phyloP scores from a whole-genome alignment of 2,329 filamentous ascomycete species.

The Emergomyces orientalis region DNA sequence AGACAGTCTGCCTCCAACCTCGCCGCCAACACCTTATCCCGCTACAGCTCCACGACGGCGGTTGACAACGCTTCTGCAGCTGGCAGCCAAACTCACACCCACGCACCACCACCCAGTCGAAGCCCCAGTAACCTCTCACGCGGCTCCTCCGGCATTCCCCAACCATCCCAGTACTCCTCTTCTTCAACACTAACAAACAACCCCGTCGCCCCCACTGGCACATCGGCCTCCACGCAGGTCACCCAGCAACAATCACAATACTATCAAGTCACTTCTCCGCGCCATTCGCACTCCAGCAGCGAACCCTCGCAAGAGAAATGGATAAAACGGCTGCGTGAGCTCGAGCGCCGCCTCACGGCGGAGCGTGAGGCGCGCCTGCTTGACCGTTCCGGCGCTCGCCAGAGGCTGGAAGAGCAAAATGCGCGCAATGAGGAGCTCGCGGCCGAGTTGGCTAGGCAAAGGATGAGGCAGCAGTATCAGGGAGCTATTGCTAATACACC shows the following conservation, averaged over 20 bases:
- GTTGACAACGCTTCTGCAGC: slow-evolving; percentile 26
- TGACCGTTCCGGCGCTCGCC: slow-evolving; percentile 73
- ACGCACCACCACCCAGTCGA: slow-evolving; percentile 21
- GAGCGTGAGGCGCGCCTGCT: slow-evolving; percentile 79
- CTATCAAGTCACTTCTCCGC: background rate
- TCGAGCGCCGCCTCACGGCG: slow-evolving; percentile 80
- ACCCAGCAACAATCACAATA: slow-evolving; percentile 5
- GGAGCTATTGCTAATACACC: background rate
- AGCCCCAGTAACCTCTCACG: slow-evolving; percentile 20
- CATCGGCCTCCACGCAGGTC: background rate
- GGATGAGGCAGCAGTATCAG: background rate
- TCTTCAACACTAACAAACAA: slow-evolving; percentile 24
- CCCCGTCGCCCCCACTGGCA: background rate
- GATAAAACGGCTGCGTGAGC: slow-evolving; percentile 74
- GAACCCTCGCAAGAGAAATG: slow-evolving; percentile 59
- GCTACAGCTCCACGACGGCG: slow-evolving; percentile 41
- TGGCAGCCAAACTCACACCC: slow-evolving; percentile 18
- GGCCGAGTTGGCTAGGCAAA: slow-evolving; percentile 46
- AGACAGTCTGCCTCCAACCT: slow-evolving; percentile 22
- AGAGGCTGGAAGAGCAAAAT: slow-evolving; percentile 67
- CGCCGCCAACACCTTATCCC: slow-evolving; percentile 42
- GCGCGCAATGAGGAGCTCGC: slow-evolving; percentile 63
- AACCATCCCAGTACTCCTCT: slow-evolving; percentile 27
- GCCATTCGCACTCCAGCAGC: slow-evolving; percentile 12
- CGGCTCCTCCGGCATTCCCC: slow-evolving; percentile 26